These are phyloP conservation scores for Neonectria magnoliae DNA, from an alignment of 2,329 filamentous ascomycete genomes.

Conservation along the genomic window DNA sequence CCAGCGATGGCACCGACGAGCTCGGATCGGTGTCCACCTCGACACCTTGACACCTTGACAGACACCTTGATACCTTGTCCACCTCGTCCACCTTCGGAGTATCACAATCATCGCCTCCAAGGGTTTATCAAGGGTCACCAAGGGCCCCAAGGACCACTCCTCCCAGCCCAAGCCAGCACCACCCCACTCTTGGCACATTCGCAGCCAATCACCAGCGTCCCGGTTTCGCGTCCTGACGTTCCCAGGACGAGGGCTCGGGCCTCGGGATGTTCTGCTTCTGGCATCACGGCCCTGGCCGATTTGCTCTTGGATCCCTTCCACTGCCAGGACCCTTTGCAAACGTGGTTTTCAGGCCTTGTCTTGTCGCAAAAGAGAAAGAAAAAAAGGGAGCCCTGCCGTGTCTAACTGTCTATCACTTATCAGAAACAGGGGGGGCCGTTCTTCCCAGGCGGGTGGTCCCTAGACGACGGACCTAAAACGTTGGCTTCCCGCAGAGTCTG, in stretches of 20 bases:
- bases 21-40: constrained; percentile 17
- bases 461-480: neutral
- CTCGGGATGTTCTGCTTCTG: constrained; percentile 45
- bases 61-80: constrained; percentile 1
- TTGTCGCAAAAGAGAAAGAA: neutral
- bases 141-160: constrained; percentile 3
- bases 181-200: constrained; percentile 19
- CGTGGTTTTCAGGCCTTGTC: constrained; percentile 25
- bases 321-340: constrained; percentile 29
- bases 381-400: constrained; percentile 1
- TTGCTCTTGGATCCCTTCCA: constrained; percentile 24
- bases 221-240: constrained; percentile 40
- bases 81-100: constrained; percentile 1
- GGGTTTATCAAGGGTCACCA: neutral
- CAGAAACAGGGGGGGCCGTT: constrained; percentile 16
- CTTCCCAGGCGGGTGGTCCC: neutral
- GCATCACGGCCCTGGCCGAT: constrained; percentile 36
- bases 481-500: constrained; percentile 13
- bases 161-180: constrained; percentile 12
- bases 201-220: constrained; percentile 43
- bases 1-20: constrained; percentile 25
- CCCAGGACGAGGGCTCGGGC: constrained; percentile 45
- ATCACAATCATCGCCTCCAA: constrained; percentile 34
- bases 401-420: constrained; percentile 18
- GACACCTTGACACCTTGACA: constrained; percentile 4